A percentile compares a stretch with the other conserved stretches of the same genome.
phyloP scores from a whole-genome alignment of 2,329 filamentous ascomycete genomes.

The Hypoxylon sp. region DNA sequence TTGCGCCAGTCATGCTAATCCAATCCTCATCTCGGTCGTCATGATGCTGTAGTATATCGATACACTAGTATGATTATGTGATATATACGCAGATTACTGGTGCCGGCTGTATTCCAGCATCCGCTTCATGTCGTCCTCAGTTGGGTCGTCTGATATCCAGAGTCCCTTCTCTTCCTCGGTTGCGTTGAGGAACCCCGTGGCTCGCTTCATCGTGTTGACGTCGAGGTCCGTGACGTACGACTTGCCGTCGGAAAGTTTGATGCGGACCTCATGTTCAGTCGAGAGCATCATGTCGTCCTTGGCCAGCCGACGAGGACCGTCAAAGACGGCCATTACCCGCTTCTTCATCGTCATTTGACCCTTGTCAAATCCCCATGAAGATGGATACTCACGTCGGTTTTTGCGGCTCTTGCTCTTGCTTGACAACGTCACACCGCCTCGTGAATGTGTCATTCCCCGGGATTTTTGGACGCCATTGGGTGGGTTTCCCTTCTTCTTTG shows the following conservation, averaged over 20 bases:
- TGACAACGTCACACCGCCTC: constrained; percentile 75
- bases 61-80: constrained; percentile 39
- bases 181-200: constrained; percentile 85
- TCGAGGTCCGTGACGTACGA: constrained; percentile 94
- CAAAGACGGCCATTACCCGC: constrained; percentile 92
- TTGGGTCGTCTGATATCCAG: constrained; percentile 83
- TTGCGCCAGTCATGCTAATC: constrained; percentile 49
- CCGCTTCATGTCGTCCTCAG: constrained; percentile 71
- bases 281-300: constrained; percentile 99
- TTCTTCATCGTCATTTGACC: constrained; percentile 99
- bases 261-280: constrained; percentile 92
- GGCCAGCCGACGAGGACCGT: constrained; percentile 87
- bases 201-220: constrained; percentile 87
- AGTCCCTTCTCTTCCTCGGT: constrained; percentile 89
- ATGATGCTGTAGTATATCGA: constrained; percentile 43
- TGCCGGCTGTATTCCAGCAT: constrained; percentile 68
- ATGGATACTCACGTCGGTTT: constrained; percentile 93
- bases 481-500: constrained; percentile 71
- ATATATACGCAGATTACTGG: constrained; percentile 44
- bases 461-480: constrained; percentile 74
- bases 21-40: constrained; percentile 45
- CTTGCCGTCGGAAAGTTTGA: constrained; percentile 81
- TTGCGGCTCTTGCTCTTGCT: constrained; percentile 79
- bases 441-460: constrained; percentile 82
- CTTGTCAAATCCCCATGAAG: constrained; percentile 91